phyloP scores from a whole-genome alignment of 2,329 filamentous ascomycete genomes.

The Aspergillus sp. region DNA sequence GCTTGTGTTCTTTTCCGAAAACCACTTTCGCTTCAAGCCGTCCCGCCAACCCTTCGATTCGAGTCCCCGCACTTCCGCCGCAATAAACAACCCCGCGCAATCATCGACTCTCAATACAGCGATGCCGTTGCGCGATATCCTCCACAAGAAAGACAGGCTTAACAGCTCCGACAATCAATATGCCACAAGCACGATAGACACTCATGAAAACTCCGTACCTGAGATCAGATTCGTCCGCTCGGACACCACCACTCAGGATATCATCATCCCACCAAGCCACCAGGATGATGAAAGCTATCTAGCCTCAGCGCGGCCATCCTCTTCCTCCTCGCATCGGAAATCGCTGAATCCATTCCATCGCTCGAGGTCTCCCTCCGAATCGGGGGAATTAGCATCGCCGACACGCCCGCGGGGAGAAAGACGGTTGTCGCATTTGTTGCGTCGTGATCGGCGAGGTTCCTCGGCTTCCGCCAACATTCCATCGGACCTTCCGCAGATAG shows the following conservation, averaged over 20 bases:
- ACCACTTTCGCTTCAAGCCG: not conserved
- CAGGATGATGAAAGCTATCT: constrained; percentile 40
- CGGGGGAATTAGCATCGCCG: constrained; percentile 24
- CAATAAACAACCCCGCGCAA: constrained; percentile 9
- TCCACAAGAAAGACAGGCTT: constrained; percentile 63
- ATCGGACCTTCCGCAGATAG: constrained; percentile 73
- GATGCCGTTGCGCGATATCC: constrained; percentile 62
- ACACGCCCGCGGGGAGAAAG: constrained; percentile 28
- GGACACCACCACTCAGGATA: constrained; percentile 77
- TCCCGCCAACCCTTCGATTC: not conserved
- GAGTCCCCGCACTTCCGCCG: constrained; percentile 9
- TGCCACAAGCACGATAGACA: constrained; percentile 45
- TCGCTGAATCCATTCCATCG: constrained; percentile 35
- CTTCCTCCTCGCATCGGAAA: constrained; percentile 34
- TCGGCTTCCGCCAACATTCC: constrained; percentile 68
- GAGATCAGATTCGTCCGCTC: constrained; percentile 83
- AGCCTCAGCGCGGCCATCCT: constrained; percentile 23
- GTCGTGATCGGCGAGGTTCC: constrained; percentile 35
- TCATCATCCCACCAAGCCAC: constrained; percentile 68
- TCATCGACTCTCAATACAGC: constrained; percentile 8
- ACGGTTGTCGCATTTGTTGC: constrained; percentile 35
- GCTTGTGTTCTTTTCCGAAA: not conserved
- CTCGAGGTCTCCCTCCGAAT: constrained; percentile 25
- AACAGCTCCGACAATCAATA: constrained; percentile 34
- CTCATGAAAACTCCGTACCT: constrained; percentile 45